Conservation (phyloP, 768 basidiomycete species). For the Amylocystis lapponica region DNA sequence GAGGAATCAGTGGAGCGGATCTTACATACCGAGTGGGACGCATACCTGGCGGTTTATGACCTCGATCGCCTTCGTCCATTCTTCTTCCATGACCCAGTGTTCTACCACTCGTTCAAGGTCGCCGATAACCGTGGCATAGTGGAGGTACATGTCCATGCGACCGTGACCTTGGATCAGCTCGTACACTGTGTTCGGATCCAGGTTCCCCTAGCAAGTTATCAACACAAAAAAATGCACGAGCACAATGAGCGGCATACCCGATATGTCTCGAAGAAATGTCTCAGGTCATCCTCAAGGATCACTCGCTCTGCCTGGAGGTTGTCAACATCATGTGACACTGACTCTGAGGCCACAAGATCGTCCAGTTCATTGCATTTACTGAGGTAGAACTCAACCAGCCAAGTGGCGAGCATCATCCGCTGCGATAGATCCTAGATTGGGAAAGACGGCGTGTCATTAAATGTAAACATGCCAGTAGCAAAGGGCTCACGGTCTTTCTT, state of each 20-base stretch:
- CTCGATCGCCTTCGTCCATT: constrained; percentile 88
- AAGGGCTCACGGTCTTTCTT: constrained; percentile 61
- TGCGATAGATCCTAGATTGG: constrained; percentile 87
- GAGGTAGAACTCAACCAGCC: constrained; percentile 96
- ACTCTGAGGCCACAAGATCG: constrained; percentile 87
- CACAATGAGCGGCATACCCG: constrained; percentile 46
- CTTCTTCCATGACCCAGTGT: constrained; percentile 88
- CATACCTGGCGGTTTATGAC: constrained; percentile 83
- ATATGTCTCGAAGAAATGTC: constrained; percentile 91
- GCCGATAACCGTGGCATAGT: constrained; percentile 77
- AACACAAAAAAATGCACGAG: not conserved
- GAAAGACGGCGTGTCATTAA: not conserved
- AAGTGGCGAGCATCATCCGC: constrained; percentile 95
- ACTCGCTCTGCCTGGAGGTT: constrained; percentile 74
- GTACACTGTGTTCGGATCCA: constrained; percentile 82
- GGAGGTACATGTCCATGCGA: constrained; percentile 85
- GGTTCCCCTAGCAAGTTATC: constrained; percentile 52
- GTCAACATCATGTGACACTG: constrained; percentile 73
- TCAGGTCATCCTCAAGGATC: constrained; percentile 88
- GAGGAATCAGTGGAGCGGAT: constrained; percentile 3
- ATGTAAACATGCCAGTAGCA: no score
- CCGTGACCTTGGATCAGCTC: constrained; percentile 94
- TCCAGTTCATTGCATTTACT: constrained; percentile 96
- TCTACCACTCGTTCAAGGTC: constrained; percentile 84
- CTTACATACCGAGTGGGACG: not conserved